Conservation (phyloP, 768 basidiomycete species). For the Guyanaporus albipodus region DNA sequence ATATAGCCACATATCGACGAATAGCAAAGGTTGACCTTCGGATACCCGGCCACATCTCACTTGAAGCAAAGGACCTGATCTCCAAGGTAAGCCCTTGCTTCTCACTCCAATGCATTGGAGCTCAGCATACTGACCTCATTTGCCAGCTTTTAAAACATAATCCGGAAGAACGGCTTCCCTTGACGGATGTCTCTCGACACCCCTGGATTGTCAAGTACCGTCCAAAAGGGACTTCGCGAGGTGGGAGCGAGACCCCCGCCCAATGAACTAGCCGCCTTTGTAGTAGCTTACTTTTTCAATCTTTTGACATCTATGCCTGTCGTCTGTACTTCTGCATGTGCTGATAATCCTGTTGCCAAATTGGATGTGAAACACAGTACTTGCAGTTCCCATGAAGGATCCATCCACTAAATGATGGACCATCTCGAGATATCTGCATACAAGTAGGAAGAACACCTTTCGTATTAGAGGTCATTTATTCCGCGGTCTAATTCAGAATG, state of each 20-base stretch:
- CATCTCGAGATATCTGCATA: too few relatives aligned
- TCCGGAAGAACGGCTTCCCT: slow-evolving; percentile 69
- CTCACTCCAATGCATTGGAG: background rate
- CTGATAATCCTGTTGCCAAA: slow-evolving; percentile 1
- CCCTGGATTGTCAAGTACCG: slow-evolving; percentile 82
- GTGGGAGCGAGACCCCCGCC: slow-evolving; percentile 22
- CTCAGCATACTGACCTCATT: slow-evolving; percentile 10
- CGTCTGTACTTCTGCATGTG: slow-evolving; percentile 14
- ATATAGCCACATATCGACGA: slow-evolving; percentile 79
- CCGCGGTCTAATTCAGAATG: slow-evolving; percentile 17
- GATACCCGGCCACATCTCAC: slow-evolving; percentile 38
- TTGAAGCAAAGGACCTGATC: slow-evolving; percentile 46
- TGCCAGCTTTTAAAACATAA: slow-evolving; percentile 78
- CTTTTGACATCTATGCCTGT: slow-evolving; percentile 9
- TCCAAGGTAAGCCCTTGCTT: slow-evolving; percentile 31
- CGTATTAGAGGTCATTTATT: slow-evolving; percentile 19
- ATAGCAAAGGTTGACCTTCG: slow-evolving; percentile 84
- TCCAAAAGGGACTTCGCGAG: slow-evolving; percentile 41
- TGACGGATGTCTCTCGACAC: slow-evolving; percentile 71
- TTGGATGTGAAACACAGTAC: too few relatives aligned
- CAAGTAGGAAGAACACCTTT: background rate
- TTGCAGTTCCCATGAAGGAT: too few relatives aligned
- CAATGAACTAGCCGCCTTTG: background rate
- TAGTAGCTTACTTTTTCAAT: background rate
- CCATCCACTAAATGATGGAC: too few relatives aligned